Conservation (phyloP, 1,139 yeast species). For the Candida glucosophila region DNA sequence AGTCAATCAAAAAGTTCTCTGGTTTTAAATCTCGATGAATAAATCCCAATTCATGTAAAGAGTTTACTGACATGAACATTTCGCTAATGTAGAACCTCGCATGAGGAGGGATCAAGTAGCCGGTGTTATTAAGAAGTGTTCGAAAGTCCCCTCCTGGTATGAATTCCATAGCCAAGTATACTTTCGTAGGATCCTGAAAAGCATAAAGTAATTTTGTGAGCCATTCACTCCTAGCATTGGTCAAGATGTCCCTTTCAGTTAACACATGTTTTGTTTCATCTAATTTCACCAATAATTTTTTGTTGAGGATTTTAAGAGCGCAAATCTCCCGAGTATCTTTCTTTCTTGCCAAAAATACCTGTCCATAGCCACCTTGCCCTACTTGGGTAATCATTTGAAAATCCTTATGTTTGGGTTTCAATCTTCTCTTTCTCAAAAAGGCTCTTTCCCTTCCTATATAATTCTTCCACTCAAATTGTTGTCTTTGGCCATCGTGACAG, state of each 20-base stretch:
- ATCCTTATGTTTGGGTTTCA: slow-evolving; percentile 89
- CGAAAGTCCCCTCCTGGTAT: slow-evolving; percentile 99
- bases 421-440: slow-evolving; percentile 74
- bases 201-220: slow-evolving; percentile 88
- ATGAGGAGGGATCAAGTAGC: slow-evolving; percentile 87
- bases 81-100: slow-evolving; percentile 92
- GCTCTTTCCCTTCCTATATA: slow-evolving; percentile 84
- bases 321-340: slow-evolving; percentile 92
- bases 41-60: slow-evolving; percentile 89
- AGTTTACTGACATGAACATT: slow-evolving; percentile 92
- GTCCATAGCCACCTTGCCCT: slow-evolving; percentile 99
- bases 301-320: slow-evolving; percentile 88
- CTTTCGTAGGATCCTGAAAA: slow-evolving; percentile 85
- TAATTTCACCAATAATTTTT: slow-evolving; percentile 73
- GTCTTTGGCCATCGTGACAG: slow-evolving; percentile 31
- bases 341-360: slow-evolving; percentile 89
- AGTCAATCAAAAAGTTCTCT: slow-evolving; percentile 89
- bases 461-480: slow-evolving; percentile 67
- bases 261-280: slow-evolving; percentile 95
- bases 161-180: slow-evolving; percentile 96
- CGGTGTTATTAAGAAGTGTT: slow-evolving; percentile 87
- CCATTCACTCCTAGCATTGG: slow-evolving; percentile 95
- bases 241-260: slow-evolving; percentile 92
- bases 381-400: slow-evolving; percentile 96
- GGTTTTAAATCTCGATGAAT: slow-evolving; percentile 98